These are phyloP conservation scores for Barnettozyma hawaiiensis DNA, from an alignment of 1,139 yeast genomes.

Conservation along the genomic window DNA sequence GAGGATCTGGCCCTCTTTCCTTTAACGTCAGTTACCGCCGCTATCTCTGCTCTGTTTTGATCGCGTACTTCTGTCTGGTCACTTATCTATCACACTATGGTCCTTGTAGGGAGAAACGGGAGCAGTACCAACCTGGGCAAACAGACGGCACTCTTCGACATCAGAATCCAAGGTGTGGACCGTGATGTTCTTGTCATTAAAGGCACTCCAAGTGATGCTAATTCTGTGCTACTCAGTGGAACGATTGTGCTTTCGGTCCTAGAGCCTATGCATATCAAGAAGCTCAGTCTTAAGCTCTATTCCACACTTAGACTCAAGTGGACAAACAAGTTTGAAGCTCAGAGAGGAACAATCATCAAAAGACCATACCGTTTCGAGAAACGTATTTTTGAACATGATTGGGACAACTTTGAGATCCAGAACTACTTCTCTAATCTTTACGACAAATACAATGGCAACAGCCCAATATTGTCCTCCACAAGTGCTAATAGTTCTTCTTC, in stretches of 20 bases:
- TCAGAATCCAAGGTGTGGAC: conserved; percentile 59
- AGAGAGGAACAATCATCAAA: conserved; percentile 39
- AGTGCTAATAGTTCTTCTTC: conserved; percentile 22
- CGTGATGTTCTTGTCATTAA: conserved; percentile 78
- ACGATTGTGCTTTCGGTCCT: conserved; percentile 68
- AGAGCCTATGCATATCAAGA: conserved; percentile 70
- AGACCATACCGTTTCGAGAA: conserved; percentile 58
- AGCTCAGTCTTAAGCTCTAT: conserved; percentile 54
- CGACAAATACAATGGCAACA: conserved; percentile 22
- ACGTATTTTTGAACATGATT: conserved; percentile 64
- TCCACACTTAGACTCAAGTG: conserved; percentile 59
- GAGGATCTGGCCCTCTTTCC: neutral
- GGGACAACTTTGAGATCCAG: conserved; percentile 62
- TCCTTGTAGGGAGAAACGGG: conserved; percentile 16
- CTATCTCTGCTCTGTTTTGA: neutral
- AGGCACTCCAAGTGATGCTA: conserved; percentile 73
- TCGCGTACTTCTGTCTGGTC: neutral
- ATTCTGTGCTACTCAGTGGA: conserved; percentile 72
- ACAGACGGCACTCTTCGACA: conserved; percentile 49
- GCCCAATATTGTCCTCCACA: conserved; percentile 8
- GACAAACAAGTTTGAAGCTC: conserved; percentile 44
- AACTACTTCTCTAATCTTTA: conserved; percentile 29
- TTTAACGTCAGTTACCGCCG: neutral
- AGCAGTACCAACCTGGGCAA: conserved; percentile 11
- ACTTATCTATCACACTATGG: conserved; percentile 16